Evolutionary conservation across 2,329 filamentous ascomycete genomes (phyloP).

Genomic region (Penicillium sp.): DNA sequence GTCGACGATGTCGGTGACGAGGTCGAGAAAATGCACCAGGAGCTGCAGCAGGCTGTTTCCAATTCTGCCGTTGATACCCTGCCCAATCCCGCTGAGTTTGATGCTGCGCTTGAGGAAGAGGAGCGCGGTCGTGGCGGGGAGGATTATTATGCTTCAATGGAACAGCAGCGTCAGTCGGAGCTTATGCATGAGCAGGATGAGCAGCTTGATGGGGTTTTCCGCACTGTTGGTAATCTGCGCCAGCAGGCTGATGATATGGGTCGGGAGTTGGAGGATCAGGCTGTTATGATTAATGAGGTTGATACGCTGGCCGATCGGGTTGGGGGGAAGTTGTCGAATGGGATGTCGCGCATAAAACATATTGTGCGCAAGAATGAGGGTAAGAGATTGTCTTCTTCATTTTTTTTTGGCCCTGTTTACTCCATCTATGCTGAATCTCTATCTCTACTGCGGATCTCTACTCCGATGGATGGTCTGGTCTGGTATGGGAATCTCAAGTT

Average conservation of each 20-base stretch:
- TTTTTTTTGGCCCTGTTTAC: constrained; percentile 1
- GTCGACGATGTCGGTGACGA: constrained; percentile 88
- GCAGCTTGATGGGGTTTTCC: constrained; percentile 87
- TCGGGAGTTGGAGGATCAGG: constrained; percentile 90
- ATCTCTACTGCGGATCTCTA: neutral
- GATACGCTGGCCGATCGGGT: constrained; percentile 84
- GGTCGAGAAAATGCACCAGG: constrained; percentile 82
- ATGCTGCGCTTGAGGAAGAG: constrained; percentile 42
- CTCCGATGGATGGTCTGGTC: constrained; percentile 2
- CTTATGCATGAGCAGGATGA: constrained; percentile 95
- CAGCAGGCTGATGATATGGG: constrained; percentile 95
- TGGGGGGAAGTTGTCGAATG: constrained; percentile 77
- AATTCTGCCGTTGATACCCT: constrained; percentile 44
- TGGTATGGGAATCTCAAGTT: constrained; percentile 21
- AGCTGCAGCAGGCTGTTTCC: constrained; percentile 63
- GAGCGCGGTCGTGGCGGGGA: constrained; percentile 43
- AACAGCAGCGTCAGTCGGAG: constrained; percentile 84
- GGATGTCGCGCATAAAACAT: constrained; percentile 79
- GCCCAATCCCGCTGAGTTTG: constrained; percentile 60
- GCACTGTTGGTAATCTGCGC: constrained; percentile 85
- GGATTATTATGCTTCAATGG: constrained; percentile 74
- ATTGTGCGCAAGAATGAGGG: constrained; percentile 91
- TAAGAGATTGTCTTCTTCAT: constrained; percentile 39
- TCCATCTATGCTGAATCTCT: neutral
- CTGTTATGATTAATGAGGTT: constrained; percentile 79